phyloP scores from a whole-genome alignment of 306 rosid genomes.

The Comarum palustre region DNA sequence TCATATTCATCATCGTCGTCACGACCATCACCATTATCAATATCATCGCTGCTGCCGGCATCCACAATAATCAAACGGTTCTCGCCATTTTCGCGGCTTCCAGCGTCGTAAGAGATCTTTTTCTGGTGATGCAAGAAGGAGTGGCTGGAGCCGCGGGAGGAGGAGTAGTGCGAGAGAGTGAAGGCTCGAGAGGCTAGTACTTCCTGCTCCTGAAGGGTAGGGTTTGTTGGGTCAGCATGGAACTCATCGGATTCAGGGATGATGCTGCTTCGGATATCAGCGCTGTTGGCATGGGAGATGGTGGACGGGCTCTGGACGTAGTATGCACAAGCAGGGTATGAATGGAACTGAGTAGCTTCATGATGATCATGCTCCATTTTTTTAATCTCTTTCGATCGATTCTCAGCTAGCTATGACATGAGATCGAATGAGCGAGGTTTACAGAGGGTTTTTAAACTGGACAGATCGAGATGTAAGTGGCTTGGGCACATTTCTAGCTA shows the following conservation, averaged over 20 bases:
- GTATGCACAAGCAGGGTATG: slow-evolving; percentile 58
- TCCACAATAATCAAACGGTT: slow-evolving; percentile 33
- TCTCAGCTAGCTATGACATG: slow-evolving; percentile 15
- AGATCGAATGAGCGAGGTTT: slow-evolving; percentile 20
- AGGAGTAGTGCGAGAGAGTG: slow-evolving; percentile 56
- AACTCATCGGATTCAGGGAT: slow-evolving; percentile 49
- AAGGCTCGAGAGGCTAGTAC: slow-evolving; percentile 35
- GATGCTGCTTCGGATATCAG: slow-evolving; percentile 42
- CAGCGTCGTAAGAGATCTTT: slow-evolving; percentile 54
- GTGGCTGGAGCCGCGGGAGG: slow-evolving; percentile 65
- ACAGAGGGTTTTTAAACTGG: slow-evolving; percentile 38
- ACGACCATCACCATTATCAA: background rate
- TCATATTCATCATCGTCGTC: slow-evolving; percentile 27
- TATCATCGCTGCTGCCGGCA: background rate
- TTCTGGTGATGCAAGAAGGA: slow-evolving; percentile 57
- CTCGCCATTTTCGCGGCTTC: slow-evolving; percentile 45
- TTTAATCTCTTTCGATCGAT: too few species aligned
- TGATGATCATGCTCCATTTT: slow-evolving; percentile 43
- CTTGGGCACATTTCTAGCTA: slow-evolving; percentile 8
- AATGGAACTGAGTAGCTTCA: slow-evolving; percentile 51
- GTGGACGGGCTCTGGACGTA: slow-evolving; percentile 88
- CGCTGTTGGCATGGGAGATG: slow-evolving; percentile 60
- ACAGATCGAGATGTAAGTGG: slow-evolving; percentile 19
- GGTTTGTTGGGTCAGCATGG: slow-evolving; percentile 32
- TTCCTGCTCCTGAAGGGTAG: slow-evolving; percentile 9